Evolutionary conservation across 257 asterid genomes (phyloP), one percentile per base, ranked within the genome.

Genomic region (Capsicum rhomboideum): DNA sequence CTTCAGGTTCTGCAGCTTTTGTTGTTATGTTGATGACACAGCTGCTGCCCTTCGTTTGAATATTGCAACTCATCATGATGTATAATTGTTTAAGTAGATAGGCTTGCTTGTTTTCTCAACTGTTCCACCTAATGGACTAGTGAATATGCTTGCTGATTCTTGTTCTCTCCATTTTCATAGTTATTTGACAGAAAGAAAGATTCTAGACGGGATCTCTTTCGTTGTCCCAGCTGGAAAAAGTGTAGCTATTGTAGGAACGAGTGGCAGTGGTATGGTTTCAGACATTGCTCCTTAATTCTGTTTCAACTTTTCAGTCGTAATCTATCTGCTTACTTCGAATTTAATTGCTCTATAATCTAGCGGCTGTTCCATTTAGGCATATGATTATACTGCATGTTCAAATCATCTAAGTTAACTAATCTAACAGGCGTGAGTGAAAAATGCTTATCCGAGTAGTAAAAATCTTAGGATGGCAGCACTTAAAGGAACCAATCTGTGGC

Each of bases 241-340:
- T 88, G 98, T 97, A 28, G 99, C 99, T 91, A 95, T 97, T 79
- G 99, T 97, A 84, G 99, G 99, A 86, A 94, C 99, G 68, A 97
- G 99, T 91, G 99, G 99, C 81, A 95, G 98, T 88, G 99, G 99
- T 97, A 92, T 90, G 85, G 87, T 85, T 75, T 84, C 71, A 40
- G 18, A 31, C 13, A 74, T 81, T 82, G 79, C n/a, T 86, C 49
- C 83, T 54, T 80, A 82, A 34, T 67, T 75, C 61, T 75, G 44
- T 75, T 75, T 26, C 61, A 26, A 26, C 63, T 26, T 46, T 75
- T 49, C 81, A 49, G 44, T 49, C 26, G 40, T 71, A n/a, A 37
- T 75, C 13, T 75, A 29, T 49, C 34, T 49, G 23, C 49, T 26
- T 8, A 75, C 56, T 75, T 50, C 50, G 61, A 28, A 75, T 28